Base-by-base conservation (phyloP, 73 alveolate genomes). In the Blepharisma stoltei region DNA sequence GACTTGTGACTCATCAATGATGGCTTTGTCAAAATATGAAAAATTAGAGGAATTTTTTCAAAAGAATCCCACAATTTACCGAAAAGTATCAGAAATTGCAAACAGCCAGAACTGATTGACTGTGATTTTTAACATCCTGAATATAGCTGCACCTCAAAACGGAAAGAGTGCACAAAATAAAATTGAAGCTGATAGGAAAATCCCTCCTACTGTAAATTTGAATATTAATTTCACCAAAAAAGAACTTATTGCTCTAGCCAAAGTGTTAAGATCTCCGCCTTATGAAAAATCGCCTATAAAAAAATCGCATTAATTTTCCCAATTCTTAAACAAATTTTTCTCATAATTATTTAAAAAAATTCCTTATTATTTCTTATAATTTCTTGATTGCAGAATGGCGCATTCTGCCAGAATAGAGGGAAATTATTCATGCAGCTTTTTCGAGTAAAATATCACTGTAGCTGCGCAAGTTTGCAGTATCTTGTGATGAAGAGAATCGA, bases 1-100 rank as follows among this genome's bases (percentile, higher is more conserved):
- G 75, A 82, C 76, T 67, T 86, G 79, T 54, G 18, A 14, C 18
- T 8, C 18, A 60, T 18, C 73, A 1, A 25, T 25, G 11, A 18
- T 38, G 23, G 49, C 48, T 14, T 14, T 25, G 11, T 20, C 73
- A 8, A 9, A 14, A 18, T n/a, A 60, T 8, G 46, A 60, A 25
- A 60, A 25, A 5, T 38, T 60, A 2, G 73, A 60, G 46, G 46
- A 60, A 14, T 60, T 60, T 60, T 60, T 60, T 4, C 46, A 60
- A 14, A 14, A 25, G 4, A 60, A 60, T 25, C 73, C 37, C 18
- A 60, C n/a, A 14, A 5, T 38, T 20, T 60, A 60, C 5, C 46
- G n/a, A 25, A 60, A 60, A 60, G 47, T 60, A 14, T 8, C 73
- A 18, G 48, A 60, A 60, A 14, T 60, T n/a, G 48, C 23, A 4